Evolutionary conservation across 78 protist genomes (phyloP).

Genomic region (Guillardia theta): DNA sequence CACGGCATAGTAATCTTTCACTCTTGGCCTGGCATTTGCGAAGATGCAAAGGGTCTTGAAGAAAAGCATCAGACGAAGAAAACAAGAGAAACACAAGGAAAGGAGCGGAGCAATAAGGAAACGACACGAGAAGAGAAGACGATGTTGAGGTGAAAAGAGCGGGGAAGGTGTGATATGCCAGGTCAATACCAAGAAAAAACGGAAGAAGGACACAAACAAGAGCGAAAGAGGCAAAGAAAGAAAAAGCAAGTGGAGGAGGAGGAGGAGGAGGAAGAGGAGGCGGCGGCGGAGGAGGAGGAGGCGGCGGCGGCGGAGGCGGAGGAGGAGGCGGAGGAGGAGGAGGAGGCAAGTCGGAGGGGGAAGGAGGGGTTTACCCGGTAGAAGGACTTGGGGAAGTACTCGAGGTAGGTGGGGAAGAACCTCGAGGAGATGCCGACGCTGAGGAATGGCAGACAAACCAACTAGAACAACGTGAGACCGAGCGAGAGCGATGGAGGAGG

Average conservation of each 20-base stretch:
- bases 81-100: too few relatives aligned
- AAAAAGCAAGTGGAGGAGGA: neutral
- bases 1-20: neutral
- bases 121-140: neutral
- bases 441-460: neutral
- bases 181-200: neutral
- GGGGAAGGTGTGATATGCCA: neutral
- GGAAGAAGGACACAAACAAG: neutral
- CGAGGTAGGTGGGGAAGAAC: constrained; percentile 13
- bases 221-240: neutral
- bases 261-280: neutral
- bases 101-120: neutral
- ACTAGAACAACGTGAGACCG: neutral
- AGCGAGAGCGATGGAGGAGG: neutral
- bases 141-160: neutral
- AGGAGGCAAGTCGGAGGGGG: neutral
- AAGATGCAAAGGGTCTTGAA: neutral
- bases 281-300: neutral
- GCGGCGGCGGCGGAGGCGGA: neutral
- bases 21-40: neutral
- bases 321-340: neutral
- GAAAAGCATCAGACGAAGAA: too few relatives aligned
- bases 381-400: neutral
- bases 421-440: neutral
- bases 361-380: too few relatives aligned